A percentile compares a stretch with the other conserved stretches of the same genome.
Evolutionary conservation across 352 stramenopile genomes (phyloP).

Genomic region (Phytophthora colocasiae): DNA sequence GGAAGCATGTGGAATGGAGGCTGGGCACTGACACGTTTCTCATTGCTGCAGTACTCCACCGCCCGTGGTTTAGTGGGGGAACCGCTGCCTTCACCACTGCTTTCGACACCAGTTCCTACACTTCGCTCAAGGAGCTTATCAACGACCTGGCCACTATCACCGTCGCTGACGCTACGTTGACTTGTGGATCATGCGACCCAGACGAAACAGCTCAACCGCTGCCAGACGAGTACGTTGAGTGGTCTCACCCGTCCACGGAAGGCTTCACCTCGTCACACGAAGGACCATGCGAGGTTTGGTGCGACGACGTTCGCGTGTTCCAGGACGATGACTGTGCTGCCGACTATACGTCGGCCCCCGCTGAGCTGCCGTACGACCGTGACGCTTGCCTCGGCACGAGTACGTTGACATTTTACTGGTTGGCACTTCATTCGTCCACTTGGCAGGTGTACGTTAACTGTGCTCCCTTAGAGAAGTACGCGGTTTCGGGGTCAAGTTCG

Average conservation of each 20-base stretch:
- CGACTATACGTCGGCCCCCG: constrained; percentile 37
- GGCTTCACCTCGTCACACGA: constrained; percentile 47
- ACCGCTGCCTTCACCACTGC: constrained; percentile 35
- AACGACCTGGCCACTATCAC: constrained; percentile 21
- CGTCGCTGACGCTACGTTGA: constrained; percentile 32
- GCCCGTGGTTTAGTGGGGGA: constrained; percentile 84
- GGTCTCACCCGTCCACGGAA: constrained; percentile 34
- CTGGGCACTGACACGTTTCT: constrained; percentile 61
- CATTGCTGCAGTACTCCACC: constrained; percentile 53
- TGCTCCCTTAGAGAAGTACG: constrained; percentile 34
- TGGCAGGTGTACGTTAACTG: constrained; percentile 56
- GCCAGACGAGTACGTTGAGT: constrained; percentile 29
- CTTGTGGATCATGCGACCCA: constrained; percentile 35
- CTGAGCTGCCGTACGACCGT: constrained; percentile 45
- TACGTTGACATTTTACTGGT: constrained; percentile 42
- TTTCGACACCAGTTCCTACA: constrained; percentile 32
- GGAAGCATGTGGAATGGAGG: constrained; percentile 91
- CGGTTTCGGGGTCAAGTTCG: constrained; percentile 14
- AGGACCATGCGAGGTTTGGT: constrained; percentile 55
- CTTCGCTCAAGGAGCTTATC: constrained; percentile 40
- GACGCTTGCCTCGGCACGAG: constrained; percentile 33
- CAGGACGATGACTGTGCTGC: constrained; percentile 49
- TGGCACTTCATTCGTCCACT: constrained; percentile 42
- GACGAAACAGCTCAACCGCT: constrained; percentile 36
- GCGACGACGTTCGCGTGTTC: constrained; percentile 48